Evolutionary conservation across 2,329 filamentous ascomycete species (phyloP).

Genomic region (Curvularia lunata): DNA sequence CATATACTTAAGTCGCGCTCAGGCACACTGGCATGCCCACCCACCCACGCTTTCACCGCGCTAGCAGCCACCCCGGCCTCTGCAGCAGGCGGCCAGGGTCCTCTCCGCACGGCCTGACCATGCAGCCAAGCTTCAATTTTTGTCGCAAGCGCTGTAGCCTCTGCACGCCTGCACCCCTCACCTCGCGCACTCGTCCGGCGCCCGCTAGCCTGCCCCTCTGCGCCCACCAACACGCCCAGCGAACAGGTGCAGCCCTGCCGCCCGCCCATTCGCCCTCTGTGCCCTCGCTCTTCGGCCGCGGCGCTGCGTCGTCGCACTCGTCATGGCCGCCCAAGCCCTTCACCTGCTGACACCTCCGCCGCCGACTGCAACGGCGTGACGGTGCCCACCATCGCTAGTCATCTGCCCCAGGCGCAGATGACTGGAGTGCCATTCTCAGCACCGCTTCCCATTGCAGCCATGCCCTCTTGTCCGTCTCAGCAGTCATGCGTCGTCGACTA

Average conservation of each 20-base stretch:
- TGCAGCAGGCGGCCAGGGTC: slow-evolving; percentile 18
- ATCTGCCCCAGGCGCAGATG: slow-evolving; percentile 43
- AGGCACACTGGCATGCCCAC: slow-evolving; percentile 27
- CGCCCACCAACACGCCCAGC: slow-evolving; percentile 10
- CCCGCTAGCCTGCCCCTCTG: not conserved
- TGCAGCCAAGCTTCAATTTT: slow-evolving; percentile 25
- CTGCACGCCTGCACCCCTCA: slow-evolving; percentile 32
- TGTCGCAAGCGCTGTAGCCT: slow-evolving; percentile 26
- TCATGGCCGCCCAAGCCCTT: not conserved
- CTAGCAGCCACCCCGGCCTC: too few species aligned
- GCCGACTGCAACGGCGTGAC: slow-evolving; percentile 7
- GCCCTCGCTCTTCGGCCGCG: too few species aligned
- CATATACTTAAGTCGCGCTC: slow-evolving; percentile 37
- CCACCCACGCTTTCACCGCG: not conserved
- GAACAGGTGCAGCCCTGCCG: slow-evolving; percentile 28
- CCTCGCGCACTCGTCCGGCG: not conserved
- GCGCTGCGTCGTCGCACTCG: not conserved
- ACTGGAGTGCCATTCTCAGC: slow-evolving; percentile 41
- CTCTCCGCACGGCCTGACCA: slow-evolving; percentile 27
- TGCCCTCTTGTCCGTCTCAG: slow-evolving; percentile 38
- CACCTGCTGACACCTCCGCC: slow-evolving; percentile 23
- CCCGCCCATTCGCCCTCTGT: slow-evolving; percentile 11
- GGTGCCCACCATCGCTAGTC: slow-evolving; percentile 33
- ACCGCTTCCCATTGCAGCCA: slow-evolving; percentile 31
- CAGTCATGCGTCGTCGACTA: slow-evolving; percentile 30